phyloP scores from a whole-genome alignment of 306 rosid species.

The Gleditsia sinensis region DNA sequence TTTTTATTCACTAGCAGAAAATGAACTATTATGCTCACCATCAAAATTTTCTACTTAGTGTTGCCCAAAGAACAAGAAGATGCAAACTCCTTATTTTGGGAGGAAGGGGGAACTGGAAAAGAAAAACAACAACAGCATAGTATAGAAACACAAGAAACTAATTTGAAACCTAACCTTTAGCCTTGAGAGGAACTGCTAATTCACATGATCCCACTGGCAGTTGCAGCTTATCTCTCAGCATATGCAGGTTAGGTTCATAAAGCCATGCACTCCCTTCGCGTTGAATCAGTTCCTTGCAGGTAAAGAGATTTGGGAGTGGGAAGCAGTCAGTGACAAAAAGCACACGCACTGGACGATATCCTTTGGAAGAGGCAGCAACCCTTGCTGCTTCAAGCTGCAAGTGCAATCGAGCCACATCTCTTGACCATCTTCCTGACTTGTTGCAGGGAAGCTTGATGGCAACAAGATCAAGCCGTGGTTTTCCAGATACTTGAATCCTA shows the following conservation, averaged over 20 bases:
- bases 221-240: conserved; percentile 54
- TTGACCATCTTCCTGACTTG: conserved; percentile 12
- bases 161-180: conserved; percentile 50
- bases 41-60: neutral
- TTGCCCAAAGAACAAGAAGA: neutral
- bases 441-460: conserved; percentile 24
- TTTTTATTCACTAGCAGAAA: neutral
- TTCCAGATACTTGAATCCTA: conserved; percentile 10
- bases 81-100: neutral
- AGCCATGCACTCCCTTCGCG: conserved; percentile 11
- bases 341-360: conserved; percentile 3
- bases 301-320: conserved; percentile 15
- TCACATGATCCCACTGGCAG: conserved; percentile 50
- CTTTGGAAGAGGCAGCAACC: conserved; percentile 16
- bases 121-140: neutral
- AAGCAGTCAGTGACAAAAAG: conserved; percentile 24
- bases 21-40: neutral
- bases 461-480: conserved; percentile 19
- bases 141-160: neutral
- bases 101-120: neutral
- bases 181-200: conserved; percentile 50
- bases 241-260: conserved; percentile 20
- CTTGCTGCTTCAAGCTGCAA: conserved; percentile 27
- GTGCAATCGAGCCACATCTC: conserved; percentile 23
- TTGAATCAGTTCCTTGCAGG: conserved; percentile 18